Evolutionary conservation across 257 asterid species (phyloP).

Genomic region (Buddleja alternifolia): DNA sequence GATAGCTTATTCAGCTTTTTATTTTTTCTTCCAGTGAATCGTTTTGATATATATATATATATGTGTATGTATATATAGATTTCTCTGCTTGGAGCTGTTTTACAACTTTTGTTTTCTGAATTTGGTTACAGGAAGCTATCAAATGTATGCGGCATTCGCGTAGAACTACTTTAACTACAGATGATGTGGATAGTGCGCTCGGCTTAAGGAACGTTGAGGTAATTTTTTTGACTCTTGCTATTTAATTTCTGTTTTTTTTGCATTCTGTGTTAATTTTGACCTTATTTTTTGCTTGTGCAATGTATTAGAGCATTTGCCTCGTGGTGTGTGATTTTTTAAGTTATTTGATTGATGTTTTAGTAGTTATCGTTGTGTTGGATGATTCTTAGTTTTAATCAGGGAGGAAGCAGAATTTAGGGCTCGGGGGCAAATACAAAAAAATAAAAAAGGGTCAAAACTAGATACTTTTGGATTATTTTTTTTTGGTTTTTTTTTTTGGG

Average conservation of each 20-base stretch:
- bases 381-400: conserved; percentile 23
- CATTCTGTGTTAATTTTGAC: background rate
- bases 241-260: background rate
- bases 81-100: background rate
- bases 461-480: no score
- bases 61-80: background rate
- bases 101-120: background rate
- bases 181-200: conserved; percentile 96
- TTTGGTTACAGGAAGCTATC: conserved; percentile 75
- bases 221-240: background rate
- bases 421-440: no score
- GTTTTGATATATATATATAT: no score
- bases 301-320: background rate
- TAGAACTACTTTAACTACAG: conserved; percentile 85
- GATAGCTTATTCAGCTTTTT: background rate
- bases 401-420: no score
- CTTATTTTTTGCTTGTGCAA: background rate
- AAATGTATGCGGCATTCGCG: conserved; percentile 98
- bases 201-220: conserved; percentile 93
- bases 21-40: no score
- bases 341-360: background rate
- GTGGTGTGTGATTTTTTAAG: background rate
- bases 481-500: no score
- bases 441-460: no score
- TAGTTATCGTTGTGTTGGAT: background rate